Evolutionary conservation across 129 eudicot species (phyloP).

Genomic region (Mikania micrantha): DNA sequence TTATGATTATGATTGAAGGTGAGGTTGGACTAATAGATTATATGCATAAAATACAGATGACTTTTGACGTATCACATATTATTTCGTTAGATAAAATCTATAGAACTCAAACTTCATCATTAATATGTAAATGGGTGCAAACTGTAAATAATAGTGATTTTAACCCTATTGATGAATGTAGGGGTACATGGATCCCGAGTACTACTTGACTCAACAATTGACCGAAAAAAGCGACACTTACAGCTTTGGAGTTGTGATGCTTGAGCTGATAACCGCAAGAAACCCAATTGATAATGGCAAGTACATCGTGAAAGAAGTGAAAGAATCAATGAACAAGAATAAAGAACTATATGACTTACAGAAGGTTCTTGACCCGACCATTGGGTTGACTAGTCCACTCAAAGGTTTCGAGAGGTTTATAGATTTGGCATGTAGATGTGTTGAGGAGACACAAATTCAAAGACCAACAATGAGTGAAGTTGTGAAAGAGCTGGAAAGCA

Average conservation of each 20-base stretch:
- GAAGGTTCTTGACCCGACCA: background rate
- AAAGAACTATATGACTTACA: background rate
- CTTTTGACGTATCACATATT: no score
- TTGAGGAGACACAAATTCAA: conserved; percentile 39
- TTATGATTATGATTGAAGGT: no score
- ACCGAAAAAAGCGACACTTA: no score
- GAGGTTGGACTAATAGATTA: no score
- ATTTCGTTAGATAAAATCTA: no score
- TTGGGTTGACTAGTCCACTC: conserved; percentile 19
- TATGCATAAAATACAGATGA: no score
- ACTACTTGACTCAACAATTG: no score
- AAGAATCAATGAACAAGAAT: conserved; percentile 31
- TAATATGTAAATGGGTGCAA: no score
- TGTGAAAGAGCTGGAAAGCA: conserved; percentile 7
- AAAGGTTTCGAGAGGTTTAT: conserved; percentile 44
- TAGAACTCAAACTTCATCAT: no score
- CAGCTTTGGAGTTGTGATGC: no score
- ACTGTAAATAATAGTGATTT: no score
- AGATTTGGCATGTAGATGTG: conserved; percentile 51
- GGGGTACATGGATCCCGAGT: conserved; percentile 62
- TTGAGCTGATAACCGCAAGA: conserved; percentile 54
- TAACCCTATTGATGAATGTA: conserved; percentile 13
- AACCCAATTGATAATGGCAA: conserved; percentile 57
- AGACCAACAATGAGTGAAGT: no score
- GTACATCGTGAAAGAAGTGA: conserved; percentile 54